These are phyloP conservation scores for Colletotrichum filicis DNA, from an alignment of 2,329 filamentous ascomycete species.

Conservation along the genomic window DNA sequence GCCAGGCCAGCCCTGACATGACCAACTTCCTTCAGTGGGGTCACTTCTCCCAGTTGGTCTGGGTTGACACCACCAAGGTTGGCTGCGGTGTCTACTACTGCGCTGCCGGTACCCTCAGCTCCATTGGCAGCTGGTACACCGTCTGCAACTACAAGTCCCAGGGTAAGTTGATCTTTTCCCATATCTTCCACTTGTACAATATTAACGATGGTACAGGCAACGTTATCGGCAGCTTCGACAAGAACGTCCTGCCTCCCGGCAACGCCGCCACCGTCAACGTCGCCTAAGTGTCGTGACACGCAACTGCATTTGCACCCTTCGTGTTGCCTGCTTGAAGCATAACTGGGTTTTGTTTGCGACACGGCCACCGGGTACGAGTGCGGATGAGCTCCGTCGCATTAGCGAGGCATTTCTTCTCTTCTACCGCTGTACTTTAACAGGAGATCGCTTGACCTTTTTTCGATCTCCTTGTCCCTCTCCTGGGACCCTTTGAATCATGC, in stretches of 20 bases:
- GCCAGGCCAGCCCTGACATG: constrained; percentile 68
- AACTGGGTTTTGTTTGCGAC: constrained; percentile 27
- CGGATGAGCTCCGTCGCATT: constrained; percentile 15
- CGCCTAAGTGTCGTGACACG: constrained; percentile 27
- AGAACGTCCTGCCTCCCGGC: constrained; percentile 59
- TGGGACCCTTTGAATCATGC: constrained; percentile 34
- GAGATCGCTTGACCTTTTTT: constrained; percentile 42
- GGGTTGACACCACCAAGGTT: constrained; percentile 50
- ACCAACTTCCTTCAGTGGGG: constrained; percentile 74
- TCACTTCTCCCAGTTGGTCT: constrained; percentile 57
- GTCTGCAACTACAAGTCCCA: constrained; percentile 88
- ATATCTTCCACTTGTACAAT: not conserved
- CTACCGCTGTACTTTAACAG: constrained; percentile 48
- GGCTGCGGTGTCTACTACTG: constrained; percentile 78
- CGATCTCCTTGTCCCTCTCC: constrained; percentile 41
- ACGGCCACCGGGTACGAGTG: constrained; percentile 23
- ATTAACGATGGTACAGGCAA: constrained; percentile 55
- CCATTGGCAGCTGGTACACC: constrained; percentile 74
- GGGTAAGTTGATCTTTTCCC: constrained; percentile 64
- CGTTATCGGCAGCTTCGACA: constrained; percentile 59
- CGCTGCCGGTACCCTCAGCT: constrained; percentile 57
- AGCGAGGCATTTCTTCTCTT: constrained; percentile 42
- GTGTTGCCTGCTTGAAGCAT: constrained; percentile 19
- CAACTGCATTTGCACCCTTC: constrained; percentile 27
- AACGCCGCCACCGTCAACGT: constrained; percentile 44